A percentile compares a stretch with the other conserved stretches of the same genome.
Conservation (phyloP, 2,329 filamentous ascomycete genomes). For the Fusarium sp. region DNA sequence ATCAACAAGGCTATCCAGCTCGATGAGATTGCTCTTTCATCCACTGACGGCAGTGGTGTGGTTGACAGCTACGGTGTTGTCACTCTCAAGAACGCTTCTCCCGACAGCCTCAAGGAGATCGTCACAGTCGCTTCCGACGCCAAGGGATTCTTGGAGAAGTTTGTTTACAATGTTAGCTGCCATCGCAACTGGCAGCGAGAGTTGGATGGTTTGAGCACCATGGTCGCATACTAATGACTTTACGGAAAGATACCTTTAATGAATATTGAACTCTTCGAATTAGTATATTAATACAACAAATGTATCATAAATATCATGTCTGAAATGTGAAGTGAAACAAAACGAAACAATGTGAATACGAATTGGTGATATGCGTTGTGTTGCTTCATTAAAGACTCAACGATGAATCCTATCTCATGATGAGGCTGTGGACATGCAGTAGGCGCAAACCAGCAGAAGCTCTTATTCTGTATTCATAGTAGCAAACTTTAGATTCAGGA, state of each 20-base stretch:
- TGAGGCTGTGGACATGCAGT: no score
- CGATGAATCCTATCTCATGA: no score
- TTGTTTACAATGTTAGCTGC: slow-evolving; percentile 74
- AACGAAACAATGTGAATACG: background rate
- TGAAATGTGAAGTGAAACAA: rapidly evolving
- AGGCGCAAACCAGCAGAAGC: background rate
- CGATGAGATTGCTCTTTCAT: slow-evolving; percentile 56
- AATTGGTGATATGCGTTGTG: background rate
- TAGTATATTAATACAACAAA: background rate
- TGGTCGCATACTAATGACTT: slow-evolving; percentile 73
- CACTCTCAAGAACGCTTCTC: slow-evolving; percentile 66
- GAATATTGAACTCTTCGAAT: background rate
- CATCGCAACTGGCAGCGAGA: slow-evolving; percentile 82
- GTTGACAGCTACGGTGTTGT: slow-evolving; percentile 80
- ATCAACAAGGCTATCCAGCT: slow-evolving; percentile 62
- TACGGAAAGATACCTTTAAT: slow-evolving; percentile 22
- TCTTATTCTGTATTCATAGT: no score
- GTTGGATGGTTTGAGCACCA: slow-evolving; percentile 72
- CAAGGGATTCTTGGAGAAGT: slow-evolving; percentile 75
- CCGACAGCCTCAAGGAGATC: slow-evolving; percentile 69
- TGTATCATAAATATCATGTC: background rate
- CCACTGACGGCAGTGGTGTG: slow-evolving; percentile 55
- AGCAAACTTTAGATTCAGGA: no score
- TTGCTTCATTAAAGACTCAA: background rate
- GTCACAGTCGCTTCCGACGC: slow-evolving; percentile 73